Base-by-base conservation (phyloP, 1,139 yeast genomes). In the Geotrichum klebahnii region DNA sequence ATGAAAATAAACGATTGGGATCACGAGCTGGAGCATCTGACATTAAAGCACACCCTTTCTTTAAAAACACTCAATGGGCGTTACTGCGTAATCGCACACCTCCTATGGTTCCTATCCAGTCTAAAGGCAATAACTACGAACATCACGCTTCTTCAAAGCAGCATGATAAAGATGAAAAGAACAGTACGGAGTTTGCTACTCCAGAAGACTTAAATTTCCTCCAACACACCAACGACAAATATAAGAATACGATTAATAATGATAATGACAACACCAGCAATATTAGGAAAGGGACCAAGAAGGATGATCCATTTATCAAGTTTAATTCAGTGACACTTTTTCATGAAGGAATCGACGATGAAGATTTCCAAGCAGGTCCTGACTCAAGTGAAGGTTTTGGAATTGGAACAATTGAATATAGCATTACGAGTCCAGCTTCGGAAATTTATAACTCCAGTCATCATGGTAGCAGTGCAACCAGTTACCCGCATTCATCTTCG, bases 51-150 rank as follows among this genome's bases (percentile, higher is more conserved):
- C 98, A 94, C 66, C 81, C 85, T 0, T 94, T 89, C 61, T 92
- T 92, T 74, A 90, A 89, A 64, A 84, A 75, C 60, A 82, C 89
- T 0, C 96, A 89, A 64, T 92, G 98, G 98, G 97, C 98, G 0
- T 72, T 92, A 55, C 72, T 92, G 55, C 77, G 98, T 59, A 87
- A 92, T 67, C 94, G 84, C 63, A 83, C 84, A 53, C 97, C 98
- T 1, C 98, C 98, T 10, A 84, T 92, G 81, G 81, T 92, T 24
- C 98, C 98, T 0, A 84, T 84, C 0, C 76, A 89, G 51, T 82
- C 90, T 14, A 81, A 82, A 55, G 67, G 58, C 10, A 45, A 35
- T 5, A 42, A 44, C 3, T 46, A 44, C n/a, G 66, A 39, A 58
- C 56, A 42, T 54, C 44, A 23, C 19, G 28, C 50, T 22, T 26